These are phyloP conservation scores for Scolecobasidium constrictum DNA, from an alignment of 2,329 filamentous ascomycete genomes.

Conservation along the genomic window DNA sequence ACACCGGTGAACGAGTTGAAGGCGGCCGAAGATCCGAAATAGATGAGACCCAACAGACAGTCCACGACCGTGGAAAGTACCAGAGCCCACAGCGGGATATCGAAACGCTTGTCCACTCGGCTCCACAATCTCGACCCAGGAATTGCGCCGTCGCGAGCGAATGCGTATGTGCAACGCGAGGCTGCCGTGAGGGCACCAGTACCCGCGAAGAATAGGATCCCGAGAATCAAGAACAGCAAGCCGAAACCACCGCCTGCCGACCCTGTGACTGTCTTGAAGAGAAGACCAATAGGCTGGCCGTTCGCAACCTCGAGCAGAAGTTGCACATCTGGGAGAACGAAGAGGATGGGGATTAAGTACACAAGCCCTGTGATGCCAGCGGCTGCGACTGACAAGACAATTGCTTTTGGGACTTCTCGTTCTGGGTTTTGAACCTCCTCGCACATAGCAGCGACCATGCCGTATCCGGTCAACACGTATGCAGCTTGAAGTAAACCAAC, in stretches of 20 bases:
- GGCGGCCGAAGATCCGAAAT: constrained; percentile 65
- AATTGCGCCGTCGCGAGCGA: constrained; percentile 64
- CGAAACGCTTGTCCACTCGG: constrained; percentile 51
- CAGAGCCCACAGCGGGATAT: constrained; percentile 61
- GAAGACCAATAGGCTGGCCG: constrained; percentile 62
- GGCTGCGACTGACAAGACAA: constrained; percentile 57
- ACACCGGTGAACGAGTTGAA: constrained; percentile 75
- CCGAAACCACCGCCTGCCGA: constrained; percentile 64
- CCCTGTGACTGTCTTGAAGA: constrained; percentile 68
- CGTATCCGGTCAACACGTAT: constrained; percentile 54
- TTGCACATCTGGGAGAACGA: constrained; percentile 55
- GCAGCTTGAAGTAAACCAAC: constrained; percentile 57
- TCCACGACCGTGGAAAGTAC: constrained; percentile 57
- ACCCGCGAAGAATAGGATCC: constrained; percentile 67
- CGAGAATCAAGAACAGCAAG: constrained; percentile 63
- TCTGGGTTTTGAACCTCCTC: constrained; percentile 39
- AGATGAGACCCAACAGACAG: constrained; percentile 64
- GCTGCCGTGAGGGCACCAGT: constrained; percentile 65
- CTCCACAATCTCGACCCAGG: constrained; percentile 58
- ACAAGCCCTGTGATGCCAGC: constrained; percentile 54
- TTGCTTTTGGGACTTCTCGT: constrained; percentile 48
- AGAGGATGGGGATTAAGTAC: constrained; percentile 64
- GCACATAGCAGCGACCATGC: constrained; percentile 62
- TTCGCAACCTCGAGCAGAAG: constrained; percentile 54
- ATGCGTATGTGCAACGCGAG: constrained; percentile 64